phyloP scores from a whole-genome alignment of 202 grass and related monocot genomes.

The Saccharum hybrid region DNA sequence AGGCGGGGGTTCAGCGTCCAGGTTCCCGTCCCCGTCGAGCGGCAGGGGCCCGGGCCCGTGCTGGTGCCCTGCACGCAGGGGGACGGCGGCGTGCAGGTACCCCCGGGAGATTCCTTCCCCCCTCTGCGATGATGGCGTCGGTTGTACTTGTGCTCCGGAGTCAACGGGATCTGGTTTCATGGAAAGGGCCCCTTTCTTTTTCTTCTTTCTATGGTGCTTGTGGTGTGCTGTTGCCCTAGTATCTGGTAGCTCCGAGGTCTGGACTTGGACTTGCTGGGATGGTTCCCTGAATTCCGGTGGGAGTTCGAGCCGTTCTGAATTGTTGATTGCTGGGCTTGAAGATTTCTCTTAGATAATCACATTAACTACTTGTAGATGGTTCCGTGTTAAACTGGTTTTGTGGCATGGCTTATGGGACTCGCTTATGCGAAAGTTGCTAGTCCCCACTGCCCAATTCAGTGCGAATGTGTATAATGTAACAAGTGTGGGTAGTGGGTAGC shows the following conservation, averaged over 20 bases:
- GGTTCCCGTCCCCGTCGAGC: conserved; percentile 73
- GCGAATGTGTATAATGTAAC: not conserved
- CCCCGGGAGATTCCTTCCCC: conserved; percentile 20
- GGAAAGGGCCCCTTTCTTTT: not conserved
- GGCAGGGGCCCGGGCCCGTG: conserved; percentile 53
- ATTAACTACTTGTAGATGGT: not conserved
- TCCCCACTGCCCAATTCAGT: not conserved
- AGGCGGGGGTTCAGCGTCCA: conserved; percentile 71
- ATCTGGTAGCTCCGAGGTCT: conserved; percentile 7
- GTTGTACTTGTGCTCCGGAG: conserved; percentile 20
- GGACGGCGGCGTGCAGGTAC: conserved; percentile 87
- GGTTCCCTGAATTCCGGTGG: conserved; percentile 19
- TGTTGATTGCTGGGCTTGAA: not conserved
- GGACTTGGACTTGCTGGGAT: not conserved
- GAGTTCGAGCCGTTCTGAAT: not conserved
- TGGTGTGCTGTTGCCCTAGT: not conserved
- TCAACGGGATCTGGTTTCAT: conserved; percentile 46
- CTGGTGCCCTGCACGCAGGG: conserved; percentile 58
- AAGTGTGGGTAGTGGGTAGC: not conserved
- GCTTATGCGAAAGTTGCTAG: not conserved
- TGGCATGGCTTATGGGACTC: not conserved
- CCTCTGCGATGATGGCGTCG: not conserved
- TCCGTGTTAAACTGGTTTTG: not conserved
- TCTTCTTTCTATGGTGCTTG: not conserved
- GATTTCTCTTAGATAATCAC: not conserved